phyloP scores from a whole-genome alignment of 805 yeast genomes.

The Blastobotrys attinorum region DNA sequence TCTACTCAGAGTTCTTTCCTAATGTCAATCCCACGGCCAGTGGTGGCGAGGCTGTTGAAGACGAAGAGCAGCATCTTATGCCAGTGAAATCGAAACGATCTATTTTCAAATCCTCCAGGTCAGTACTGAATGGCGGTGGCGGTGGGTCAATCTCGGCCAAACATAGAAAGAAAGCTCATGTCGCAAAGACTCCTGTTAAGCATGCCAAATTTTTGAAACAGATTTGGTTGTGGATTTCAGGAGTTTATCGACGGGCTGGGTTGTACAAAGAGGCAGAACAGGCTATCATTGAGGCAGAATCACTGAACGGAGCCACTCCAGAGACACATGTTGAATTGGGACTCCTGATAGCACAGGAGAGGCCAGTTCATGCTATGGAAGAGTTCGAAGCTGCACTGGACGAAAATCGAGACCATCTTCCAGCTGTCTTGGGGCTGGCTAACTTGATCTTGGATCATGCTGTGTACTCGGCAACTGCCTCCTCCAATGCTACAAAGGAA shows the following conservation, averaged over 20 bases:
- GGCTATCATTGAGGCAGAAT: conserved; percentile 66
- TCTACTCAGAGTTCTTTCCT: conserved; percentile 45
- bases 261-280: conserved; percentile 54
- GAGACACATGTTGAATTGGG: conserved; percentile 47
- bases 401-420: conserved; percentile 38
- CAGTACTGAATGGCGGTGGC: background rate
- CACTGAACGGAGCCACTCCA: conserved; percentile 37
- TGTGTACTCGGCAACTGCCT: background rate
- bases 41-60: too few species aligned
- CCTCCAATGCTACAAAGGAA: background rate
- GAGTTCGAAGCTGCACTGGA: conserved; percentile 61
- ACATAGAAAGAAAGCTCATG: background rate
- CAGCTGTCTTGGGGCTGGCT: conserved; percentile 39
- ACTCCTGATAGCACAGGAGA: conserved; percentile 32
- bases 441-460: conserved; percentile 13
- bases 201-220: conserved; percentile 37
- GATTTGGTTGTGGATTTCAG: conserved; percentile 70
- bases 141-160: too few species aligned
- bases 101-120: background rate
- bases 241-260: conserved; percentile 51
- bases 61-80: background rate
- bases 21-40: background rate
- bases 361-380: conserved; percentile 44
- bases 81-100: background rate
- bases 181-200: background rate